phyloP scores from a whole-genome alignment of 164 flowering plant genomes.

The Houttuynia cordata region DNA sequence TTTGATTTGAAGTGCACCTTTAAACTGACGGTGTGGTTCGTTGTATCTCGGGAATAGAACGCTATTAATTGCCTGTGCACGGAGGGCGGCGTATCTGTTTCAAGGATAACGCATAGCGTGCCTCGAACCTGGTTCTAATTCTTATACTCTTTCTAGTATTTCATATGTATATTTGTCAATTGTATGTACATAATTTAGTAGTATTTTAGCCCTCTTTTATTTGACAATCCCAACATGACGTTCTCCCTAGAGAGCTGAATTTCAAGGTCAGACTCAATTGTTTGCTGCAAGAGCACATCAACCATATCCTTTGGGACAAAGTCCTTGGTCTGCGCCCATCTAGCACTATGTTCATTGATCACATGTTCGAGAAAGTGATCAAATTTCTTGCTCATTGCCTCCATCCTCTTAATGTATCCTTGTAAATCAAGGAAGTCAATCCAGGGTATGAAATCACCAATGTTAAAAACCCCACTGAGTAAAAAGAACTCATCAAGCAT shows the following conservation, averaged over 20 bases:
- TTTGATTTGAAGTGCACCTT: too few species aligned
- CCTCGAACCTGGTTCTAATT: too few species aligned
- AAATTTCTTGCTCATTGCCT: conserved; percentile 33
- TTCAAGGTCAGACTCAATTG: conserved; percentile 42
- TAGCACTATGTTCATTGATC: conserved; percentile 27
- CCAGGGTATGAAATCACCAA: conserved; percentile 59
- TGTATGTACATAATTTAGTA: too few species aligned
- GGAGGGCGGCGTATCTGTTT: too few species aligned
- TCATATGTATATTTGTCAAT: too few species aligned
- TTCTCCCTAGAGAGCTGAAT: conserved; percentile 50
- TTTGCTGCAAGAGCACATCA: conserved; percentile 40
- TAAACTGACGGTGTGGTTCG: too few species aligned
- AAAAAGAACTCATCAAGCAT: conserved; percentile 44
- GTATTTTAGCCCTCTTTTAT: too few species aligned
- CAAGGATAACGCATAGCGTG: too few species aligned
- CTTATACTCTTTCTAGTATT: too few species aligned
- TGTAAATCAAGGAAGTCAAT: conserved; percentile 39
- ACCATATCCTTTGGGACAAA: conserved; percentile 39
- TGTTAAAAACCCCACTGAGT: conserved; percentile 34
- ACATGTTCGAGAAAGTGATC: conserved; percentile 43
- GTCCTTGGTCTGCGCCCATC: conserved; percentile 17
- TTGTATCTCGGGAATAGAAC: too few species aligned
- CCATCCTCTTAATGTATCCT: conserved; percentile 48
- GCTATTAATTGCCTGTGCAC: too few species aligned
- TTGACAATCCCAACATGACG: too few species aligned